Percentiles rank a stretch among this genome's conserved stretches.
Evolutionary conservation across 2,329 filamentous ascomycete species (phyloP).

Genomic region (Fusarium sp.): DNA sequence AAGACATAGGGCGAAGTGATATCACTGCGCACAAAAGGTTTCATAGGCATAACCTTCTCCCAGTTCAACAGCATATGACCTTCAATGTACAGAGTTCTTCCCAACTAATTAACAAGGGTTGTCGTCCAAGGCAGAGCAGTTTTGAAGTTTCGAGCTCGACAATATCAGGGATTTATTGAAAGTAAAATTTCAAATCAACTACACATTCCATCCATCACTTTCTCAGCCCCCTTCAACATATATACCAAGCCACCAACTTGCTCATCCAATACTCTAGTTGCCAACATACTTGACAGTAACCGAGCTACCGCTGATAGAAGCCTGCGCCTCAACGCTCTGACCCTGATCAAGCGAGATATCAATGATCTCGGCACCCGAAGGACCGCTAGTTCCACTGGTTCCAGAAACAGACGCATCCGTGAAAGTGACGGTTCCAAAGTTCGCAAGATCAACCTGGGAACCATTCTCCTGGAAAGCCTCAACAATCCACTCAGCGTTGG

Average conservation of each 20-base stretch:
- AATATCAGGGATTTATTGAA: too few species aligned
- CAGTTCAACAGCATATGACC: too few species aligned
- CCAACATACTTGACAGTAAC: slow-evolving; percentile 16
- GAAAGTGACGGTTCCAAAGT: slow-evolving; percentile 47
- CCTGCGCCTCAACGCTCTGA: slow-evolving; percentile 1
- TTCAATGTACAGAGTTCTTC: too few species aligned
- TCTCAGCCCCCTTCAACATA: not conserved
- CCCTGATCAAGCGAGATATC: slow-evolving; percentile 13
- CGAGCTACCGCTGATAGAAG: slow-evolving; percentile 12
- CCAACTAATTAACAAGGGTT: too few species aligned
- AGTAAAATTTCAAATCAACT: not conserved
- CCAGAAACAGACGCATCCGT: slow-evolving; percentile 8
- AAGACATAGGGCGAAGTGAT: too few species aligned
- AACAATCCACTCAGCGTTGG: slow-evolving; percentile 75
- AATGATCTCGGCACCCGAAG: slow-evolving; percentile 14
- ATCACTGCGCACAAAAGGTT: too few species aligned
- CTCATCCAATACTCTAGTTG: not conserved
- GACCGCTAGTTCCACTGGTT: slow-evolving; percentile 4
- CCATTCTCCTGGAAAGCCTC: slow-evolving; percentile 58
- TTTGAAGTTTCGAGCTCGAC: too few species aligned
- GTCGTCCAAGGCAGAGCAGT: too few species aligned
- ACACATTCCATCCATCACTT: not conserved
- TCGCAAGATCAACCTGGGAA: slow-evolving; percentile 48
- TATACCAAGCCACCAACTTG: not conserved
- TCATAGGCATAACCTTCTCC: too few species aligned